Evolutionary conservation across 2,329 filamentous ascomycete species (phyloP), one percentile per base, ranked within the genome.

Genomic region (Phaeophleospora eucalypticola): DNA sequence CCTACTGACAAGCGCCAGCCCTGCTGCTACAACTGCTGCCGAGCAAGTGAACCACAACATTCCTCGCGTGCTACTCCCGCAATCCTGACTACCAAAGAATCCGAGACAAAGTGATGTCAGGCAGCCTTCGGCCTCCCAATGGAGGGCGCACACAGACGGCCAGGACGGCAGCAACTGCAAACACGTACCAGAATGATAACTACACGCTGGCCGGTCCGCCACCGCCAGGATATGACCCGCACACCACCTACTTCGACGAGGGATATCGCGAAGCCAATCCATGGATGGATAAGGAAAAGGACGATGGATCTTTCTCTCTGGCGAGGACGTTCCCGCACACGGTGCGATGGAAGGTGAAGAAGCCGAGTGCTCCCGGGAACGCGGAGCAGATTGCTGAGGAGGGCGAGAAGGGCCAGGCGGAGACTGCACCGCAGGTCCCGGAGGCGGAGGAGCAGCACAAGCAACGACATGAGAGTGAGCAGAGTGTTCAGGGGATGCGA

Each of bases 251-350:
- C 36, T 59, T 53, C 34, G 49, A 54, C 8, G 53, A 60, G 40
- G 59, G 56, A 36, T 62, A 62, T 36, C 53, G 53, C 20, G 46
- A 54, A 17, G 45, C 53, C 4, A 62, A 62, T 43, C 58, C 59
- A 21, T 46, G 52, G 48, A 61, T 58, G 49, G 52, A 58, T 14
- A 48, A 51, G 15, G 42, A 52, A 10, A 35, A 56, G 14, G 43
- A 51, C n/a, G 36, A 56, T n/a, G 49, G 53, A 2, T 54, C 43
- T 19, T 61, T 62, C 41, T 56, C 51, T 4, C 44, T 62, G 19
- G 57, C 56, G 3, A 46, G 53, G 16, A 62, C 58, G 1, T 56
- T 61, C 35, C 59, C 59, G 14, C 58, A 58, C 27, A 56, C 54
- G 34, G 51, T 62, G 12, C 39, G 59, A 21, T 57, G 50, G 46